Base-by-base conservation (phyloP, 176 grass and related monocot species). In the Bolboschoenus planiculmis region DNA sequence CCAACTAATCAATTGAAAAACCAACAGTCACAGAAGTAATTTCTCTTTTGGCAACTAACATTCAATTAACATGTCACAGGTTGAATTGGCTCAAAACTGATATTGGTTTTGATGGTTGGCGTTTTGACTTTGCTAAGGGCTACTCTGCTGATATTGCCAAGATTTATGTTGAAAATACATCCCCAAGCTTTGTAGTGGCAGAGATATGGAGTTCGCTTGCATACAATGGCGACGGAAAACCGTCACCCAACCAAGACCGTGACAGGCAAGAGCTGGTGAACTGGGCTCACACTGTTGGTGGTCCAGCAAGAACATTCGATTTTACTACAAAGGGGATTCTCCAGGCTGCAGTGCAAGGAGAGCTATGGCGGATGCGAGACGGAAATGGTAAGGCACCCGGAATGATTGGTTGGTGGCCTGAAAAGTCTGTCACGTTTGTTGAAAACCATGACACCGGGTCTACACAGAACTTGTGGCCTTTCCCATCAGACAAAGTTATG, bases 401-500 rank as follows among this genome's bases (percentile, higher is more conserved):
- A 33, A 90, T 97, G 91, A 80, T 97, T 23, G 91, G 94, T 1
- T 89, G 86, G 91, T 74, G 84, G 88, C 94, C 94, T 5, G 94
- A 90, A 83, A 92, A 88, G 83, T 89, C 91, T 0, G 94, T 97
- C 75, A 94, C 94, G 0, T 97, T 97, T 87, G 56, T 97, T 13
- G 91, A 97, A 76, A 97, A 97, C 79, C 94, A 97, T 83, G 94
- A 97, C 67, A 97, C 94, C 0, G 91, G 91, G 0, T 97, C 91
- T 39, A 93, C 94, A 0, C 91, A 97, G 84, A 90, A 66, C 33
- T 31, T 81, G 10, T 81, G 78, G 90, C 90, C 93, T 1, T 96
- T 96, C 79, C 93, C 93, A 0, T 61, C 88, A 0, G 88, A 92
- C 46, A 96, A 96, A 86, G 85, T 96, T 83, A 92, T 92, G 86